A percentile compares a stretch with the other conserved stretches of the same genome.
Evolutionary conservation across 345 rosid species (phyloP).

Genomic region (Hypericum androsaemum): DNA sequence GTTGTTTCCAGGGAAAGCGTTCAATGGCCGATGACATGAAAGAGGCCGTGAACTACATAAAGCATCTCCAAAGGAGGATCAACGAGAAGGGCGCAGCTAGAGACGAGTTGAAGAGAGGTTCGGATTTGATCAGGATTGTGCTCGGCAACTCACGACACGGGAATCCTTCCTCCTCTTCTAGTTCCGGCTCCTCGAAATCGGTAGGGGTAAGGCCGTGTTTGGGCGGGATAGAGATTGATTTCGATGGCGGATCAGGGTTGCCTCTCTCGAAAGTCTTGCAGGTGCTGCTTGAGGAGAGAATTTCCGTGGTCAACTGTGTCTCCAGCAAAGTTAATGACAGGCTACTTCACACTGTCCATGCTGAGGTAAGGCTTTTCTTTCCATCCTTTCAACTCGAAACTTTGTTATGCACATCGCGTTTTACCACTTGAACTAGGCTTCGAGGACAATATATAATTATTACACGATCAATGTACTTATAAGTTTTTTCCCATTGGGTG

Average conservation of each 20-base stretch:
- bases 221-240: constrained; percentile 32
- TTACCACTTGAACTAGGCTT: too few species aligned
- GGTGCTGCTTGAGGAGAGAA: constrained; percentile 30
- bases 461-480: too few species aligned
- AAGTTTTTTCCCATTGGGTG: too few species aligned
- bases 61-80: constrained; percentile 19
- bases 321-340: constrained; percentile 33
- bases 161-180: constrained; percentile 10
- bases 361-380: constrained; percentile 21
- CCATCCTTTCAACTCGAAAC: too few species aligned
- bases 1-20: constrained; percentile 30
- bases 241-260: constrained; percentile 24
- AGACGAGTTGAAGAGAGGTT: constrained; percentile 23
- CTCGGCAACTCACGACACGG: neutral
- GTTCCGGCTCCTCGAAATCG: too few species aligned
- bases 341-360: constrained; percentile 34
- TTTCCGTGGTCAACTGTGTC: constrained; percentile 25
- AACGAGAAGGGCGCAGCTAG: constrained; percentile 14
- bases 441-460: too few species aligned
- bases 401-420: too few species aligned
- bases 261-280: constrained; percentile 31
- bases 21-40: constrained; percentile 33
- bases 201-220: constrained; percentile 28
- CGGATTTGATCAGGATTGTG: constrained; percentile 5
- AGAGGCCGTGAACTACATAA: constrained; percentile 31